Base-by-base conservation (phyloP, 768 basidiomycete species). In the Leccinum ochraceum region DNA sequence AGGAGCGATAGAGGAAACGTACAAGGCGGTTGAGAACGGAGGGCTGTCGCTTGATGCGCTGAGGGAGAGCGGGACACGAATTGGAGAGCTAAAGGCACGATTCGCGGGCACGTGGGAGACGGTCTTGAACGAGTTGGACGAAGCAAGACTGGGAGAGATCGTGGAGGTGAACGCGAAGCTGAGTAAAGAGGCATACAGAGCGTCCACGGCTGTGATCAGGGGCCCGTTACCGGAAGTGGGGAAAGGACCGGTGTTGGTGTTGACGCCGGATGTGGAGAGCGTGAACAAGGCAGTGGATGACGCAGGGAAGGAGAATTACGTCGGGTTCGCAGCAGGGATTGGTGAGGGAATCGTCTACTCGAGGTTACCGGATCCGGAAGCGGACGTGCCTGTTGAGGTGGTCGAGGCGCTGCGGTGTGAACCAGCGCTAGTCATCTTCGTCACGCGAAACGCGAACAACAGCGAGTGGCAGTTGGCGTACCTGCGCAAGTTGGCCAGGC, bases 211-310 rank as follows among this genome's bases (percentile, higher is more conserved):
- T 1, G 71, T 86, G 22, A 59, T 87, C 4, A 77, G 75, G 66
- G 79, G 83, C 37, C 70, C 75, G 1, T 52, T 66, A 6, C 63
- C 69, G 5, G 68, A 74, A 79, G 81, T 50, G 70, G 69, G 39
- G n/a, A 61, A 60, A 0, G 63, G 64, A 3, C 70, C 66, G 8
- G 71, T 84, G 5, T 58, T 84, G 17, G 69, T 86, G 32, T 77
- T 86, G 66, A 88, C 87, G 0, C 88, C 88, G 1, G 72, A 71
- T 50, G 75, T 78, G 76, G 82, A 85, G 69, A 78, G 79, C n/a
- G 67, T 87, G 37, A 88, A 88, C 72, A 76, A 72, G 55, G 87
- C 86, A 0, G 86, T 89, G 14, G 88, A 88, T 57, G 84, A 83
- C 53, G 77, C 76, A 0, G 82, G 83, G 37, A 80, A 76, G 22